Evolutionary conservation across 371 early-diverging fungal species (phyloP), one percentile per base, ranked within the genome.

Genomic region (Paramicrosporidium saccamoebae): DNA sequence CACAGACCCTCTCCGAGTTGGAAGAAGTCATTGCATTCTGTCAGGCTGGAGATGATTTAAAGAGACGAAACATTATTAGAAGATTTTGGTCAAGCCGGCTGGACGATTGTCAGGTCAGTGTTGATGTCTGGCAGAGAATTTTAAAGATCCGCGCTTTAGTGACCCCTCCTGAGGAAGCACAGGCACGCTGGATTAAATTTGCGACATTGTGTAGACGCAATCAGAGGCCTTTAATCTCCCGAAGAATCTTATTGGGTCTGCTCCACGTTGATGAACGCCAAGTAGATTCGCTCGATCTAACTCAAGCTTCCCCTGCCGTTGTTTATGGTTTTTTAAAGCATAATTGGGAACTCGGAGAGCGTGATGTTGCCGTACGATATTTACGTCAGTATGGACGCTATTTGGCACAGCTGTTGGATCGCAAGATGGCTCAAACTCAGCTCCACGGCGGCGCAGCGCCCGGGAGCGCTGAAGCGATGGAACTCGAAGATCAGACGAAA

Each of bases 151-250:
- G 75, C 10, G 56, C 77, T 2, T 56, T 86, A 39, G 88, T 84
- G 0, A 45, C 84, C 9, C 50, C 69, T 0, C 86, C 88, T 7
- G 55, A 62, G 22, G 75, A 75, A 27, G 82, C 86, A 29, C 60
- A 75, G 52, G 84, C 78, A 18, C 68, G 68, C 53, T 78, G 75
- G 62, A 73, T 90, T 39, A 81, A 84, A 41, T 88, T 82, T 44
- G 66, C 78, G 24, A 78, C 77, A 28, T 38, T 90, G 26, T 81
- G 84, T 35, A 64, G 88, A 21, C n/a, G n/a, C n/a, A n/a, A n/a
- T n/a, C n/a, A n/a, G n/a, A n/a, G n/a, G n/a, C n/a, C n/a, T n/a
- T n/a, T n/a, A n/a, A n/a, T n/a, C n/a, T n/a, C n/a, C n/a, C n/a
- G n/a, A n/a, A n/a, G n/a, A n/a, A n/a, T n/a, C n/a, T n/a, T n/a